phyloP scores from a whole-genome alignment of 208 protist genomes.

The Trypanosoma melophagium region DNA sequence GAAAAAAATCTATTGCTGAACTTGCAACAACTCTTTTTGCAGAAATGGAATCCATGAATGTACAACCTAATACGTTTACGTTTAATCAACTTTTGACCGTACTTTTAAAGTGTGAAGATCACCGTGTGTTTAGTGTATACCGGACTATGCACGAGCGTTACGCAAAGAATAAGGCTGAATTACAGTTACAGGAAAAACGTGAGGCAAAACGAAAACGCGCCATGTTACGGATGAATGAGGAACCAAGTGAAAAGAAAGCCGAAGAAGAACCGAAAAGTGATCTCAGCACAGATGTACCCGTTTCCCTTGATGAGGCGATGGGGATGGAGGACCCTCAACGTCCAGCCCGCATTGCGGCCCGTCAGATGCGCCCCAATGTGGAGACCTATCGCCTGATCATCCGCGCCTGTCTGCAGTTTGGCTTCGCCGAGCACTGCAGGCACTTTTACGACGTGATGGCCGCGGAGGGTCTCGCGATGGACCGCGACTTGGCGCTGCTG shows the following conservation, averaged over 20 bases:
- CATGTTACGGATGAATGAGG: background rate
- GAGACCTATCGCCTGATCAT: conserved; percentile 80
- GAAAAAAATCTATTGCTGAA: conserved; percentile 58
- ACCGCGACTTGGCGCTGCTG: conserved; percentile 45
- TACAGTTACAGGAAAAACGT: conserved; percentile 13
- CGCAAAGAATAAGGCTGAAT: conserved; percentile 2
- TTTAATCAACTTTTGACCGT: conserved; percentile 81
- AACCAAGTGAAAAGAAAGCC: background rate
- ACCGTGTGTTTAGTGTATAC: conserved; percentile 74
- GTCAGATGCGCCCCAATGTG: conserved; percentile 57
- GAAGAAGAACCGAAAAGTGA: background rate
- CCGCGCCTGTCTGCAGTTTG: conserved; percentile 43
- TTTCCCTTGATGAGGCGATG: conserved; percentile 55
- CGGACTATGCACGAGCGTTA: conserved; percentile 19
- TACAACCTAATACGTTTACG: conserved; percentile 86
- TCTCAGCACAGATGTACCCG: background rate
- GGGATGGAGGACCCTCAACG: conserved; percentile 41
- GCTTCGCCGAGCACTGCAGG: conserved; percentile 39
- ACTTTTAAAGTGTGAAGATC: conserved; percentile 61
- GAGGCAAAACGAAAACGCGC: conserved; percentile 4
- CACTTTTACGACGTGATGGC: conserved; percentile 51
- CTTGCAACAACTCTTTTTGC: conserved; percentile 66
- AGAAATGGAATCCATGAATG: conserved; percentile 76
- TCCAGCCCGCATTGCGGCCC: conserved; percentile 53
- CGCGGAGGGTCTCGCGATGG: conserved; percentile 30